Evolutionary conservation across 2,329 filamentous ascomycete species (phyloP).

Genomic region (Diaporthe vaccinii): DNA sequence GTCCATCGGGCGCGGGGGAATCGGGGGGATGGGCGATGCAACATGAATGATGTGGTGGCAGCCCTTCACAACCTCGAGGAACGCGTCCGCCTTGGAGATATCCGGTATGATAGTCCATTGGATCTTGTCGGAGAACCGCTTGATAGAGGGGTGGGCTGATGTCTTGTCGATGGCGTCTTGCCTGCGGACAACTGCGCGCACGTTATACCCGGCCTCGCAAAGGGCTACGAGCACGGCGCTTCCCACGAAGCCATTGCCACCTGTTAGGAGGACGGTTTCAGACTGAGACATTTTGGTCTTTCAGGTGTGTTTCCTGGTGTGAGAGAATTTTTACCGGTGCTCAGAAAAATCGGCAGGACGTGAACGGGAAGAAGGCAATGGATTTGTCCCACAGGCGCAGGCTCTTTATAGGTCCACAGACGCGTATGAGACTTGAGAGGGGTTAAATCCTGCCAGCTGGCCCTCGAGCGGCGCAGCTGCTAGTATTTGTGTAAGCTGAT

Average conservation of each 20-base stretch:
- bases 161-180: constrained; percentile 31
- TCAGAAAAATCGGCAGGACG: neutral
- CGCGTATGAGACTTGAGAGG: neutral
- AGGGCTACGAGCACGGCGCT: constrained; percentile 29
- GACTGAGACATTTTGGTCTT: neutral
- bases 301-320: neutral
- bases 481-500: neutral
- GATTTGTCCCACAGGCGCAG: neutral
- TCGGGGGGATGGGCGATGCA: constrained; percentile 22
- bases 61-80: constrained; percentile 24
- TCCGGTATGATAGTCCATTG: constrained; percentile 31
- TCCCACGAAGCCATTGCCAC: constrained; percentile 29
- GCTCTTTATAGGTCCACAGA: neutral
- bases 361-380: neutral
- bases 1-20: neutral
- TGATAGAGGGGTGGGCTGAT: neutral
- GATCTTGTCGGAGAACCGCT: constrained; percentile 4
- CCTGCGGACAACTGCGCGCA: constrained; percentile 29
- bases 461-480: too few species aligned
- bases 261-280: constrained; percentile 27
- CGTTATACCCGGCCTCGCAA: constrained; percentile 32
- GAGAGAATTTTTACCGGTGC: neutral
- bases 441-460: neutral
- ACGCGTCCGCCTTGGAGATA: constrained; percentile 18
- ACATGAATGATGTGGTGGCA: constrained; percentile 28